These are phyloP conservation scores for Tieghemiomyces parasiticus DNA, from an alignment of 192 early-diverging fungal species.

Conservation along the genomic window DNA sequence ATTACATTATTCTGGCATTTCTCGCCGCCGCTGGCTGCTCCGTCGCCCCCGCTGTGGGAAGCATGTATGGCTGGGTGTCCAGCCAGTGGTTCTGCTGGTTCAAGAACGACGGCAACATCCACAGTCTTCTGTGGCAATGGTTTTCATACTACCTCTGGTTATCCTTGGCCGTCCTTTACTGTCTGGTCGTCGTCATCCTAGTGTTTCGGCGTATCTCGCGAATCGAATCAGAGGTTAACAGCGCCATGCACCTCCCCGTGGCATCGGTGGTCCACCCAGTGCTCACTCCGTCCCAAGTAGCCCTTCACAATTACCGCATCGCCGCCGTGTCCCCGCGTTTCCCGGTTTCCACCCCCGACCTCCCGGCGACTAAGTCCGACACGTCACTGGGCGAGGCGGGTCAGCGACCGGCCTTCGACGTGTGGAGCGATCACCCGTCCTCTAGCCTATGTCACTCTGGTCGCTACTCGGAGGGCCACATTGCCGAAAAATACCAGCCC, in stretches of 20 bases:
- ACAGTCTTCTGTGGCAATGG: conserved; percentile 10
- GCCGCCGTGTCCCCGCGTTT: neutral
- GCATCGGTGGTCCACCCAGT: neutral
- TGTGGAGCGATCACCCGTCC: neutral
- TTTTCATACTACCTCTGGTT: conserved; percentile 10
- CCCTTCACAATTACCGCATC: neutral
- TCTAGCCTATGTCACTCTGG: neutral
- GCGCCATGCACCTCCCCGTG: neutral
- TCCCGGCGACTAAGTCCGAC: too few species aligned
- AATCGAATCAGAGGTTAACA: conserved; percentile 3
- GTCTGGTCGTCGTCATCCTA: neutral
- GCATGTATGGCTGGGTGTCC: conserved; percentile 9
- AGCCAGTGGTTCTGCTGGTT: conserved; percentile 13
- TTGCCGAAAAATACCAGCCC: conserved; percentile 6
- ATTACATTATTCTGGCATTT: conserved; percentile 1
- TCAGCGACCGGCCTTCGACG: neutral
- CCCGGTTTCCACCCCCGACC: too few species aligned
- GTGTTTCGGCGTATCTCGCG: conserved; percentile 3
- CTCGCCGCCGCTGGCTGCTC: neutral
- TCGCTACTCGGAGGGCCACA: neutral
- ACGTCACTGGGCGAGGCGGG: too few species aligned
- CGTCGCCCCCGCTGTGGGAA: neutral
- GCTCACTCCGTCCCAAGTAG: neutral
- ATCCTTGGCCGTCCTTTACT: conserved; percentile 6
- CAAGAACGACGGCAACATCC: conserved; percentile 1